Conservation (phyloP, 371 early-diverging fungal species). For the Capniomyces stellatus region DNA sequence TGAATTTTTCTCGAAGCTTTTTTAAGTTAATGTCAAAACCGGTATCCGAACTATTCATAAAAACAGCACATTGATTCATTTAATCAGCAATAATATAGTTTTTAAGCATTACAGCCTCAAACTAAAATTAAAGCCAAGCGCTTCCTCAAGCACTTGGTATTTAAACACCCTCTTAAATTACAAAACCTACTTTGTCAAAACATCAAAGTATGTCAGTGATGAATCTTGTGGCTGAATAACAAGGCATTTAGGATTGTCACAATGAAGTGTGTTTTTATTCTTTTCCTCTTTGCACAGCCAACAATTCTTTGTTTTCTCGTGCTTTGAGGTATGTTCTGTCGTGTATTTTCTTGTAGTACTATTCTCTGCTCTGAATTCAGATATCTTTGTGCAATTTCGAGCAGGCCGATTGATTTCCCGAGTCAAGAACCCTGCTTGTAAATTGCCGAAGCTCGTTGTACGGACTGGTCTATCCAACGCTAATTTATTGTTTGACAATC, state of each 20-base stretch:
- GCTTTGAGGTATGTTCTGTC: too few species aligned
- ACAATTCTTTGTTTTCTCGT: slow-evolving; percentile 8
- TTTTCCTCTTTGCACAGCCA: slow-evolving; percentile 15
- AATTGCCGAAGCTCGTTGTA: too few species aligned
- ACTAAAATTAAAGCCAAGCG: neutral
- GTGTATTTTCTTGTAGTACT: too few species aligned
- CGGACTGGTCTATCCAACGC: too few species aligned
- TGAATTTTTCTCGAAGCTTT: slow-evolving; percentile 40
- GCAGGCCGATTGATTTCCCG: too few species aligned
- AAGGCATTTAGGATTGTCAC: slow-evolving; percentile 38
- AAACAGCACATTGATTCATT: neutral
- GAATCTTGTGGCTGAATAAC: slow-evolving; percentile 46
- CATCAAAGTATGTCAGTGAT: slow-evolving; percentile 43
- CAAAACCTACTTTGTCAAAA: slow-evolving; percentile 26
- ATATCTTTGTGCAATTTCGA: too few species aligned
- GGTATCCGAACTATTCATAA: slow-evolving; percentile 24
- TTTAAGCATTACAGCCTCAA: neutral
- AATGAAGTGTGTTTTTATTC: slow-evolving; percentile 11
- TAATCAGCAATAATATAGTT: neutral
- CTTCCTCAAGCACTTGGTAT: neutral
- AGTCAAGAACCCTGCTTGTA: too few species aligned
- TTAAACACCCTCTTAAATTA: neutral
- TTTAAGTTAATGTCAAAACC: slow-evolving; percentile 48
- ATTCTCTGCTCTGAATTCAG: too few species aligned
- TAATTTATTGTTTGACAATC: too few species aligned